phyloP scores from a whole-genome alignment of 1,284 basidiomycete genomes.

The Phenoliferia sp. region DNA sequence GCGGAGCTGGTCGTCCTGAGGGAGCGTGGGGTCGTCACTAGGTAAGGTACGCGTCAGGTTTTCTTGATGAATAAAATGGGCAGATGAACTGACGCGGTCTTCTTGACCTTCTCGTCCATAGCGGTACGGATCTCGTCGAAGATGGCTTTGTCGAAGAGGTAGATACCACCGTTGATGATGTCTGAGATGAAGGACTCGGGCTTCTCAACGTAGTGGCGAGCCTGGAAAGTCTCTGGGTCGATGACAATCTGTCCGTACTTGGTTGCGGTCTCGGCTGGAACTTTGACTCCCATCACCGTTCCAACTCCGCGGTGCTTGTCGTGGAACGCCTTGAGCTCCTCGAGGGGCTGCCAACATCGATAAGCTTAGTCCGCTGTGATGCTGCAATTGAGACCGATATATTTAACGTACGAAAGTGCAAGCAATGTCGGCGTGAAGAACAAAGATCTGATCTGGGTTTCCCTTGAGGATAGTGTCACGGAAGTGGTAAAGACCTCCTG shows the following conservation, averaged over 20 bases:
- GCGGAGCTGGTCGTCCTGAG: constrained; percentile 46
- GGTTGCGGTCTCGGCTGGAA: constrained; percentile 47
- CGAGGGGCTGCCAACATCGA: constrained; percentile 30
- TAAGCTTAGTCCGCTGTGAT: neutral
- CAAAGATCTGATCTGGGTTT: constrained; percentile 49
- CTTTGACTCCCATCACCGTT: constrained; percentile 49
- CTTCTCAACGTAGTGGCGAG: constrained; percentile 48
- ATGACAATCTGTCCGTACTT: constrained; percentile 50
- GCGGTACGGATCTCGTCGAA: constrained; percentile 51
- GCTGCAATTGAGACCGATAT: neutral
- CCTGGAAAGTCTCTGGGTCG: constrained; percentile 41
- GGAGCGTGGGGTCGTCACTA: constrained; percentile 45
- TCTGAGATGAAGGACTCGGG: constrained; percentile 50
- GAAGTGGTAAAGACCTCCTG: constrained; percentile 44
- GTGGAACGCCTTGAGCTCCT: constrained; percentile 47
- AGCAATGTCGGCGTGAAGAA: constrained; percentile 52
- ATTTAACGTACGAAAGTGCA: constrained; percentile 44
- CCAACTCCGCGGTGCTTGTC: constrained; percentile 49
- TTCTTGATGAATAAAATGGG: neutral
- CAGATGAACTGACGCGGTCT: constrained; percentile 39
- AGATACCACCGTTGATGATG: constrained; percentile 47
- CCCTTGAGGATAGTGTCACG: constrained; percentile 49
- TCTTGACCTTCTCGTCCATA: constrained; percentile 49
- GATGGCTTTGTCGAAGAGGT: constrained; percentile 49
- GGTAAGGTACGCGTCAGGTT: neutral